Evolutionary conservation across 1,139 yeast genomes (phyloP).

Genomic region (Kodamaea arcana): DNA sequence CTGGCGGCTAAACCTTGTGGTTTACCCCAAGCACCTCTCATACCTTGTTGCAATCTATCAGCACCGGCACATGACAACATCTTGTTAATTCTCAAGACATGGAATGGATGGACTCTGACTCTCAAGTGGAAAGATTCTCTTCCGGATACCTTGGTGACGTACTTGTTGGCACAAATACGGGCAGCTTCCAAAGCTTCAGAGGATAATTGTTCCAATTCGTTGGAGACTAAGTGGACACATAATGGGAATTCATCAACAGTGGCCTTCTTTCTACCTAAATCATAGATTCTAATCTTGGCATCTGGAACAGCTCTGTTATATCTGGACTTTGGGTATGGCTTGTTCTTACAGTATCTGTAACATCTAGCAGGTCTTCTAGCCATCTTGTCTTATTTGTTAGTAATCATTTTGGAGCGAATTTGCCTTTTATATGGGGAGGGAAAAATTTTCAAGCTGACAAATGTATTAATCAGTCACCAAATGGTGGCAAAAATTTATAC

Average conservation of each 20-base stretch:
- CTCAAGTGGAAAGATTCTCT: conserved; percentile 99
- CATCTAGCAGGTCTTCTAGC: conserved; percentile 99
- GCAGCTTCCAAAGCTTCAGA: conserved; percentile 99
- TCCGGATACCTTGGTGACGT: conserved; percentile 95
- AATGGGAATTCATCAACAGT: conserved; percentile 99
- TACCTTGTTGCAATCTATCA: conserved; percentile 99
- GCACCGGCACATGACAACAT: conserved; percentile 99
- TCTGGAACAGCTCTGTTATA: conserved; percentile 99
- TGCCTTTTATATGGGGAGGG: conserved; percentile 6
- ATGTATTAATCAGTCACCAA: conserved; percentile 1
- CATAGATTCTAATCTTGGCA: conserved; percentile 98
- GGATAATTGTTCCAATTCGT: conserved; percentile 98
- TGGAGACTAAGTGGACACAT: conserved; percentile 98
- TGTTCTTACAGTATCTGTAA: conserved; percentile 99
- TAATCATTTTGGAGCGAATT: conserved; percentile 11
- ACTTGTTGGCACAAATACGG: conserved; percentile 99
- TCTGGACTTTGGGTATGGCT: conserved; percentile 99
- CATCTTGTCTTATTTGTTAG: conserved; percentile 64
- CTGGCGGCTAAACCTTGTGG: conserved; percentile 99
- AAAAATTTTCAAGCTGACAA: conserved; percentile 11
- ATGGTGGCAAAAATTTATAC: too few species aligned
- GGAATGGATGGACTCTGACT: conserved; percentile 99
- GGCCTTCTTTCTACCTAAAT: conserved; percentile 99
- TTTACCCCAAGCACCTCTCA: conserved; percentile 99
- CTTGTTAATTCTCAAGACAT: conserved; percentile 99